Percentiles rank a stretch among this genome's conserved stretches.
Evolutionary conservation across 345 rosid genomes (phyloP).

Genomic region (Lepidium aucheri): DNA sequence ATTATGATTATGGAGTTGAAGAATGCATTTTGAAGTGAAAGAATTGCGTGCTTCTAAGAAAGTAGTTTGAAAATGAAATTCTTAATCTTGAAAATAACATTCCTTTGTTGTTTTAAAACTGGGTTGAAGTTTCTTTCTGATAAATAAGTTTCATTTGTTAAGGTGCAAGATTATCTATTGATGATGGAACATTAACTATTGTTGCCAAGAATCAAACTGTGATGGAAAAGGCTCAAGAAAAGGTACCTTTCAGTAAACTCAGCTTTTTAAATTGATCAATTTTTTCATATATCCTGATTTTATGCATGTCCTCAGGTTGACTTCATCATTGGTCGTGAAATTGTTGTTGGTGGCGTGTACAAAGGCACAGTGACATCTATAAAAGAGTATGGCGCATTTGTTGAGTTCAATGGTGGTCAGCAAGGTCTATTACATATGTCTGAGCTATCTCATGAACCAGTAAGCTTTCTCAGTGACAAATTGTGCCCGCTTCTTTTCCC

Average conservation of each 20-base stretch:
- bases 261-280: background rate
- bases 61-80: background rate
- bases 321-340: constrained; percentile 73
- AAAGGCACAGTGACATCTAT: constrained; percentile 81
- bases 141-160: background rate
- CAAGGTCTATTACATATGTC: constrained; percentile 88
- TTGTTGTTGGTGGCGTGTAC: constrained; percentile 76
- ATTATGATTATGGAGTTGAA: too few species aligned
- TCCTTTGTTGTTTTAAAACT: background rate
- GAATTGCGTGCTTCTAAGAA: background rate
- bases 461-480: constrained; percentile 28
- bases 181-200: constrained; percentile 74
- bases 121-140: background rate
- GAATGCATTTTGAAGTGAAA: background rate
- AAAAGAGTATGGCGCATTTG: constrained; percentile 96
- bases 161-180: constrained; percentile 78
- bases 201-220: constrained; percentile 58
- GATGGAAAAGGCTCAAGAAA: constrained; percentile 78
- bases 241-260: constrained; percentile 35
- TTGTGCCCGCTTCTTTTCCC: background rate
- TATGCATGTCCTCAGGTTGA: constrained; percentile 51
- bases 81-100: background rate
- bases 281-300: background rate
- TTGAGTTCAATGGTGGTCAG: constrained; percentile 96
- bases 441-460: constrained; percentile 89